These are phyloP conservation scores for Linanthus parryae DNA, from an alignment of 148 eudicot species.

Conservation along the genomic window DNA sequence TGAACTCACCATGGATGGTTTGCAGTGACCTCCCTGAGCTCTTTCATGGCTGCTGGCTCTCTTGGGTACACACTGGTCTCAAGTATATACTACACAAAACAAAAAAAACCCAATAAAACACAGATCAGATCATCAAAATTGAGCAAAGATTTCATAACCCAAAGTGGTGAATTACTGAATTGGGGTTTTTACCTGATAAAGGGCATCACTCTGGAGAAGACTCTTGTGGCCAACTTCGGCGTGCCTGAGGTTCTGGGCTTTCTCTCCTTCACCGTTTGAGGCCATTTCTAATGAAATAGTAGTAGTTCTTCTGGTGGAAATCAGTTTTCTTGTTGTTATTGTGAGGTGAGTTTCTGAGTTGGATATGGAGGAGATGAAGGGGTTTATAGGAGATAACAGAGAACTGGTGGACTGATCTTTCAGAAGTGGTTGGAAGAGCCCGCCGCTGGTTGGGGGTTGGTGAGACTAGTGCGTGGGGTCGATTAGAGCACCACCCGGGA, in stretches of 20 bases:
- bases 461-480: neutral
- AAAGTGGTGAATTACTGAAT: neutral
- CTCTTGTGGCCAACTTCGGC: conserved; percentile 88
- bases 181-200: conserved; percentile 48
- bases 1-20: conserved; percentile 82
- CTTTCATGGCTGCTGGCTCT: conserved; percentile 84
- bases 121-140: neutral
- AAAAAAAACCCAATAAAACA: neutral
- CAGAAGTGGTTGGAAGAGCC: conserved; percentile 8
- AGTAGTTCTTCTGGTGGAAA: neutral
- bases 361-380: neutral
- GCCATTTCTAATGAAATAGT: conserved; percentile 27
- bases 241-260: conserved; percentile 25
- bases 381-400: neutral
- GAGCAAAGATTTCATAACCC: neutral
- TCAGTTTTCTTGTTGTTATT: neutral
- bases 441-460: conserved; percentile 6
- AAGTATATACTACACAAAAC: conserved; percentile 56
- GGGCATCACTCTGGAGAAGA: conserved; percentile 82
- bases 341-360: neutral
- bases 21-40: conserved; percentile 80
- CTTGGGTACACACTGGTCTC: conserved; percentile 90
- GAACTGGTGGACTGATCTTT: neutral
- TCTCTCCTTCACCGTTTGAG: conserved; percentile 20
- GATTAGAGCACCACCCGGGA: neutral